phyloP scores from a whole-genome alignment of 2,329 filamentous ascomycete genomes.

The Lecanosticta acicola region DNA sequence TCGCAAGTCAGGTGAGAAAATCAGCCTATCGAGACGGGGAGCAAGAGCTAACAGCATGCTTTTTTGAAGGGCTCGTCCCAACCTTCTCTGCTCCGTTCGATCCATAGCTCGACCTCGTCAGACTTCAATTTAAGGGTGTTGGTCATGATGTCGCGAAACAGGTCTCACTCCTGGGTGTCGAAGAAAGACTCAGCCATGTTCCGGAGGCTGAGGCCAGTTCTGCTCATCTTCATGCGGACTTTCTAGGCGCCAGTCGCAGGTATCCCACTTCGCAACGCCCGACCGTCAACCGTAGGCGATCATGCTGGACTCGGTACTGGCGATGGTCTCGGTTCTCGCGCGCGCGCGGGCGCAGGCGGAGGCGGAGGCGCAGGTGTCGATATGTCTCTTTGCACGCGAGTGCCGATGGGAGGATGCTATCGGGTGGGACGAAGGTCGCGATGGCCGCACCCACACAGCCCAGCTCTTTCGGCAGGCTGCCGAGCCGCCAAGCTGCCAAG shows the following conservation, averaged over 20 bases:
- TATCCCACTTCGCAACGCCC: constrained; percentile 3
- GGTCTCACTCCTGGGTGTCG: constrained; percentile 2
- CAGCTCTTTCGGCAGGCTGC: too few species aligned
- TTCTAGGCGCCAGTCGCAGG: neutral
- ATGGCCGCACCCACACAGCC: neutral
- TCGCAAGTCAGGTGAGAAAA: too few species aligned
- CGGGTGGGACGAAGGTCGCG: neutral
- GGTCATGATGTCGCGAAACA: constrained; percentile 7
- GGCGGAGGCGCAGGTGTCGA: neutral
- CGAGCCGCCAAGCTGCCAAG: too few species aligned
- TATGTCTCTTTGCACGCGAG: neutral
- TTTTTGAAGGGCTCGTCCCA: constrained; percentile 16
- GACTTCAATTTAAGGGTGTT: constrained; percentile 5
- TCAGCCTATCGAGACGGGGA: constrained; percentile 11
- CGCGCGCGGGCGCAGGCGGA: too few species aligned
- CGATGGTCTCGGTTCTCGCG: too few species aligned
- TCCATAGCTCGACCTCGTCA: constrained; percentile 5
- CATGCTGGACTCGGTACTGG: neutral
- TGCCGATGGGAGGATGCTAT: neutral
- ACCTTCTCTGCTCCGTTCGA: constrained; percentile 6
- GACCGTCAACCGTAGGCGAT: neutral
- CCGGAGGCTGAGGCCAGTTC: neutral
- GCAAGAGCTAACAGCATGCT: constrained; percentile 13
- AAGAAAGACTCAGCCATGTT: constrained; percentile 5
- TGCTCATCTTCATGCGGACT: constrained; percentile 2